Percentiles rank a stretch among this genome's conserved stretches.
phyloP scores from a whole-genome alignment of 441 rosid species.

The Gossypium schwendimanii region DNA sequence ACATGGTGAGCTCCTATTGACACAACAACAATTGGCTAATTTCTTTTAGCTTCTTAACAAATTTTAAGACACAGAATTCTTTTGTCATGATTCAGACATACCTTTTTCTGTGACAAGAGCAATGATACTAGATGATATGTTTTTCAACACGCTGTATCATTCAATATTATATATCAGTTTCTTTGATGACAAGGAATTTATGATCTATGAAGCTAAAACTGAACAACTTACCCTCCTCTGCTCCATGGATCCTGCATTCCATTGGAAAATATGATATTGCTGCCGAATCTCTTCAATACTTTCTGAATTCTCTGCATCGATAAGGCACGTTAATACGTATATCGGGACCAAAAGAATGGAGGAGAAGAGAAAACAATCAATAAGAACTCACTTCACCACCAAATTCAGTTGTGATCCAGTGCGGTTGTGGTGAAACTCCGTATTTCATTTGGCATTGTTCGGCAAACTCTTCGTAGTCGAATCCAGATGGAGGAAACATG shows the following conservation, averaged over 20 bases:
- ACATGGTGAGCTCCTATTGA: slow-evolving; percentile 62
- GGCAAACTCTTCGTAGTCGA: slow-evolving; percentile 31
- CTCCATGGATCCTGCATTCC: slow-evolving; percentile 77
- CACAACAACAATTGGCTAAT: background rate
- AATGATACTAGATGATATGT: slow-evolving; percentile 49
- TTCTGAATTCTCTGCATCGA: slow-evolving; percentile 35
- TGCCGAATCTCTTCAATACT: slow-evolving; percentile 50
- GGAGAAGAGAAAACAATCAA: background rate
- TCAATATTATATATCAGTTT: background rate
- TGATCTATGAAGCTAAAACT: background rate
- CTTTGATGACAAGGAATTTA: background rate
- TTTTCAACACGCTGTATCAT: slow-evolving; percentile 46
- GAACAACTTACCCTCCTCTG: slow-evolving; percentile 51
- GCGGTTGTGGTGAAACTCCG: slow-evolving; percentile 55
- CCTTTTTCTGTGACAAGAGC: slow-evolving; percentile 59
- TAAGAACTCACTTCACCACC: slow-evolving; percentile 45
- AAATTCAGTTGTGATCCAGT: slow-evolving; percentile 73
- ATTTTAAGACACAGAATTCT: background rate
- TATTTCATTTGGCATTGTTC: slow-evolving; percentile 34
- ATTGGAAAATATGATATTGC: slow-evolving; percentile 65
- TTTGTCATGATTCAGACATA: slow-evolving; percentile 10
- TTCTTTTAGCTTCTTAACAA: background rate
- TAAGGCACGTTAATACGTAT: background rate
- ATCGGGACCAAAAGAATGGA: background rate
- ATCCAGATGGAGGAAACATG: slow-evolving; percentile 51